These are phyloP conservation scores for Udeniomyces megalosporus DNA, from an alignment of 768 basidiomycete species.

Conservation along the genomic window DNA sequence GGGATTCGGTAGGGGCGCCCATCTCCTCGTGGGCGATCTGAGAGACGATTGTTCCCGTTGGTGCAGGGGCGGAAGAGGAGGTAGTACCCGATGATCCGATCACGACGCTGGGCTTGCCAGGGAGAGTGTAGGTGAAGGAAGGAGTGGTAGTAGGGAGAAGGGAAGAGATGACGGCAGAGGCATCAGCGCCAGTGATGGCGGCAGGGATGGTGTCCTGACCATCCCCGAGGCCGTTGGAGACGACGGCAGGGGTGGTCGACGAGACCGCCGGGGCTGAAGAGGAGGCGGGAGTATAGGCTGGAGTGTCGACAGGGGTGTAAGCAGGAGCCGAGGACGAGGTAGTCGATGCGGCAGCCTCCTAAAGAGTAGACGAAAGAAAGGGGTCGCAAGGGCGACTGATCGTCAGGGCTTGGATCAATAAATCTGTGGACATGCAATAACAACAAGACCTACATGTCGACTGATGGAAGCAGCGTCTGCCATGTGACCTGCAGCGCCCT, in stretches of 20 bases:
- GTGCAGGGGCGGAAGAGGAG: neutral
- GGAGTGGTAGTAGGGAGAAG: neutral
- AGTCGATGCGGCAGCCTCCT: conserved; percentile 1
- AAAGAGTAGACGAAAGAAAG: neutral
- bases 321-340: neutral
- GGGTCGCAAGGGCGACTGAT: neutral
- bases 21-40: neutral
- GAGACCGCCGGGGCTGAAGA: neutral
- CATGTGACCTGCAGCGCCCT: too few species aligned
- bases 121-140: conserved; percentile 1
- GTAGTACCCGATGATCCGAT: neutral
- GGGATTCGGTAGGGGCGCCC: too few species aligned
- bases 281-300: neutral
- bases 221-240: neutral
- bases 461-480: too few species aligned
- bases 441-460: too few species aligned
- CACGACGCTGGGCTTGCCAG: neutral
- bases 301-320: neutral
- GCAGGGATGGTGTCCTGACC: too few species aligned
- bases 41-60: neutral
- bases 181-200: neutral
- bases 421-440: too few species aligned
- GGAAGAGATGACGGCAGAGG: neutral
- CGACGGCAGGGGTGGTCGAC: neutral
- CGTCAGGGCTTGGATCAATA: neutral